Conservation (phyloP, 2,329 filamentous ascomycete genomes). For the Phyllosticta citriasiana region DNA sequence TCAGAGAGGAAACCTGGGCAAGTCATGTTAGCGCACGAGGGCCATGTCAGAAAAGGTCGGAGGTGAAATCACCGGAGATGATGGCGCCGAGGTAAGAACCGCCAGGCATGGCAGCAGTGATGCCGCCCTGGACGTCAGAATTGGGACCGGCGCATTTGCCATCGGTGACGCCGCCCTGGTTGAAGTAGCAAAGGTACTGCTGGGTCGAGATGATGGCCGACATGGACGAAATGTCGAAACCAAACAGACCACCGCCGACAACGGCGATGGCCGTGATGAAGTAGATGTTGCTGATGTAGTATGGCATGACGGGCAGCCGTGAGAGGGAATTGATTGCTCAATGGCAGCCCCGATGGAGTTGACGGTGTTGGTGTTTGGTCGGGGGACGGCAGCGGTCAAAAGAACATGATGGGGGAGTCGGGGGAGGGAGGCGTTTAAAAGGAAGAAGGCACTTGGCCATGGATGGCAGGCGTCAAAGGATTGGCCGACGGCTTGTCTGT, state of each 20-base stretch:
- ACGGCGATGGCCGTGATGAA: constrained; percentile 47
- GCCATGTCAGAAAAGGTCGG: not conserved
- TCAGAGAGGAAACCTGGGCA: constrained; percentile 41
- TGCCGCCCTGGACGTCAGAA: constrained; percentile 52
- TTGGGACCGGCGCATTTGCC: constrained; percentile 42
- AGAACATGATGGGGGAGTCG: not conserved
- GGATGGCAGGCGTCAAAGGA: not conserved
- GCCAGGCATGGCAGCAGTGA: constrained; percentile 61
- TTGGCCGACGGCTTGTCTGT: not conserved
- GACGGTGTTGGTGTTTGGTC: not conserved
- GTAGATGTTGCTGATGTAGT: constrained; percentile 47
- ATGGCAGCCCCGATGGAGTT: not conserved
- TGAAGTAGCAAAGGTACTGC: constrained; percentile 63
- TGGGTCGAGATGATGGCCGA: constrained; percentile 48
- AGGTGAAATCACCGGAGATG: constrained; percentile 28
- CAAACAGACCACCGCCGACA: constrained; percentile 49
- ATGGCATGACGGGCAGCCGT: constrained; percentile 1
- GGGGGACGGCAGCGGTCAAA: not conserved
- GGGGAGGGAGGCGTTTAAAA: not conserved
- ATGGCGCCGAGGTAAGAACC: constrained; percentile 60
- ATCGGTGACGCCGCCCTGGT: constrained; percentile 39
- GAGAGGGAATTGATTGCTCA: not conserved
- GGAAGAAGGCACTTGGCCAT: not conserved
- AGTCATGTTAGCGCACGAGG: not conserved
- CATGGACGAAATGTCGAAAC: constrained; percentile 36